These are phyloP conservation scores for Chlamydomonas asymmetrica DNA, from an alignment of 139 green algal species.

Conservation along the genomic window DNA sequence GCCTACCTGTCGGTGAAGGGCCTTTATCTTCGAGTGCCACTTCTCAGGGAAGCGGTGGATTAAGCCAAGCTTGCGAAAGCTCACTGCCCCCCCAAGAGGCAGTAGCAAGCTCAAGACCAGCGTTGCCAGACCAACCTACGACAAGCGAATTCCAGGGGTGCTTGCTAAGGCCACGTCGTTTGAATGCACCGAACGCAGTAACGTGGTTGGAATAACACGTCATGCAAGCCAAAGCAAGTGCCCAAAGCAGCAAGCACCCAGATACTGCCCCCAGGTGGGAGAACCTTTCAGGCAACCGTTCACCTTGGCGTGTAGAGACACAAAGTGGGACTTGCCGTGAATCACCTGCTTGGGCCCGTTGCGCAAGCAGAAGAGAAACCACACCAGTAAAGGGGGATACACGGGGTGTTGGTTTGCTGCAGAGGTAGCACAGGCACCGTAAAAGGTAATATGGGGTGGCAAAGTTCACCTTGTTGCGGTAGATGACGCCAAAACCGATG, in stretches of 20 bases:
- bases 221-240: no score
- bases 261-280: no score
- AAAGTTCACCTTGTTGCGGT: constrained; percentile 65
- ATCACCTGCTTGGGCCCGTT: constrained; percentile 29
- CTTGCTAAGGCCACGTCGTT: background rate
- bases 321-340: constrained; percentile 41
- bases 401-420: no score
- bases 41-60: constrained; percentile 49
- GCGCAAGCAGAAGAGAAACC: background rate
- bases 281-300: no score
- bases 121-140: constrained; percentile 53
- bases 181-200: no score
- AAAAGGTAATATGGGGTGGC: no score
- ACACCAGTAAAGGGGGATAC: no score
- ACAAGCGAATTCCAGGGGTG: background rate
- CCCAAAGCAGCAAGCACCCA: no score
- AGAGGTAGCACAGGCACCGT: no score
- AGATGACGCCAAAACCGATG: constrained; percentile 61
- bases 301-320: constrained; percentile 44
- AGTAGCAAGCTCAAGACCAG: constrained; percentile 40
- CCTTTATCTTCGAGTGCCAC: constrained; percentile 53
- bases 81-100: constrained; percentile 49
- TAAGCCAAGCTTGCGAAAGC: constrained; percentile 59
- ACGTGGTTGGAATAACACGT: no score
- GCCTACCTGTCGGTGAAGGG: constrained; percentile 50